phyloP scores from a whole-genome alignment of 148 eudicot species.

The Chenopodium quinoa region DNA sequence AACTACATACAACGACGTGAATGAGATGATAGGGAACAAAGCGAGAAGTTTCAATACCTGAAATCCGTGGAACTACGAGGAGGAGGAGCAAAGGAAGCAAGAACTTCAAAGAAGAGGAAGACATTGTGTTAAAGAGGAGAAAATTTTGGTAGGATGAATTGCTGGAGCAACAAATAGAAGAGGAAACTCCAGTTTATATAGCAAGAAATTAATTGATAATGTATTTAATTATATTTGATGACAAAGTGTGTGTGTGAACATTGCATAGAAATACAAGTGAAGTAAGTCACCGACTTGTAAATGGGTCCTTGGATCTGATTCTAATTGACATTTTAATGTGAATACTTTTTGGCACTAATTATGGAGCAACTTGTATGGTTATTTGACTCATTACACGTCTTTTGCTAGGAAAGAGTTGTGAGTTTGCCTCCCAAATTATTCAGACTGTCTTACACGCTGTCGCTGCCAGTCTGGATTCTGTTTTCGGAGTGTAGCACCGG shows the following conservation, averaged over 20 bases:
- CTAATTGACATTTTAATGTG: neutral
- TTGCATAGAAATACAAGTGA: neutral
- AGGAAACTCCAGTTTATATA: neutral
- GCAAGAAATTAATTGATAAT: neutral
- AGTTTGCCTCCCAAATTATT: neutral
- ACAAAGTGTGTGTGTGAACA: constrained; percentile 14
- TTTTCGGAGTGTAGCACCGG: neutral
- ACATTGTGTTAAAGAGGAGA: neutral
- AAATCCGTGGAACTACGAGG: constrained; percentile 13
- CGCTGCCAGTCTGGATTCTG: neutral
- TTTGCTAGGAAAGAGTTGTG: neutral
- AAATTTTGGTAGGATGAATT: neutral
- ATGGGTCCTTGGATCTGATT: constrained; percentile 14
- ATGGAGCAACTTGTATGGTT: constrained; percentile 11
- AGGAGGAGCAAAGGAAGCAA: constrained; percentile 15
- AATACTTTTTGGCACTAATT: constrained; percentile 5
- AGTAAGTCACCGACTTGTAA: constrained; percentile 15
- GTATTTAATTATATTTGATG: neutral
- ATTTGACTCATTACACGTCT: neutral
- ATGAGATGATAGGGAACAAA: neutral
- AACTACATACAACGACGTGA: neutral
- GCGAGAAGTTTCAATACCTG: constrained; percentile 7
- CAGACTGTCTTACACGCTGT: neutral
- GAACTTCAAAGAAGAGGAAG: constrained; percentile 2
- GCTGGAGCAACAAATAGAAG: neutral